Evolutionary conservation across 148 eudicot species (phyloP), one percentile per base, ranked within the genome.

Genomic region (Fagopyrum tataricum): DNA sequence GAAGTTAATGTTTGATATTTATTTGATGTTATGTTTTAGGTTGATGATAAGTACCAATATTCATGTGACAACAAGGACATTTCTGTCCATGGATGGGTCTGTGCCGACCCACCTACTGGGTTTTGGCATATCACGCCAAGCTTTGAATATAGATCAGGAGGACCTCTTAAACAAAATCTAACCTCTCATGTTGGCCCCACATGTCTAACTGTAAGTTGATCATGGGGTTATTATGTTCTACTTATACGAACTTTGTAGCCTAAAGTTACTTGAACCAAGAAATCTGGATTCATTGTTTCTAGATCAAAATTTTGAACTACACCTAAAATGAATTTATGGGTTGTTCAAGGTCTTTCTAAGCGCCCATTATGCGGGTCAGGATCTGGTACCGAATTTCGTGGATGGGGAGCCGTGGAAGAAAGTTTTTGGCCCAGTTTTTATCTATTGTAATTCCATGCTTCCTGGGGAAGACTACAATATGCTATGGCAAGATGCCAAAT

Each of bases 371-470:
- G 89, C 89, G 14, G 98, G 98, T 52, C 89, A 87, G 40, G 90
- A 86, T 79, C 72, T 91, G 44, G 85, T 80, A 44, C 90, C 94
- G 0, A 89, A 91, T 80, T 85, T 94, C 69, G 84, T 69, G 41
- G 87, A 87, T 58, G 91, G 89, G 3, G 97, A 94, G 82, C 72
- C 84, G 9, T 94, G 98, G 98, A 91, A 94, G 83, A 94, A 89
- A 79, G 97, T 91, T n/a, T 93, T 93, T 74, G 98, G 98, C 10
- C 98, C 98, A 1, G 91, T 93, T 76, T 93, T 93, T 47, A 87
- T 94, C 9, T 94, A 94, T 82, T 86, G 94, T 43, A 91, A 94
- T 81, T 83, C 88, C 67, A 70, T 48, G 67, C 78, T 79, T 37
- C 46, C 66, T 23, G 91, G 80, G 43, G 78, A 75, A 47, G 96